These are phyloP conservation scores for Ceratobasidium sp. DNA, from an alignment of 1,284 basidiomycete genomes.

Conservation along the genomic window DNA sequence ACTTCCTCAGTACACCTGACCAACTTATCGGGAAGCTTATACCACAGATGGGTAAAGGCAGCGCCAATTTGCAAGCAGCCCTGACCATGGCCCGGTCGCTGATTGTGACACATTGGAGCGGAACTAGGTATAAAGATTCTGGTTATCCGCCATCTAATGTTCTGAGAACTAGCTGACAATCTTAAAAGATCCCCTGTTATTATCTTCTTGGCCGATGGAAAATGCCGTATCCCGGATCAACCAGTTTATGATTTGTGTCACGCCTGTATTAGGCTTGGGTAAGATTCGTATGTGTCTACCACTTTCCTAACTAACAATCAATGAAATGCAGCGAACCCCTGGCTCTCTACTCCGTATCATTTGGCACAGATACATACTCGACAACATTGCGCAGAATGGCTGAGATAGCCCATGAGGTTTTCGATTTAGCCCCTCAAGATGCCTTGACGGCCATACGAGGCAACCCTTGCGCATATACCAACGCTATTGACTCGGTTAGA, in stretches of 20 bases:
- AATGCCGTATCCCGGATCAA: slow-evolving; percentile 55
- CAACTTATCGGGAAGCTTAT: slow-evolving; percentile 56
- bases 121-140: slow-evolving; percentile 55
- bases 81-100: slow-evolving; percentile 51
- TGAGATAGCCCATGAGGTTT: slow-evolving; percentile 59
- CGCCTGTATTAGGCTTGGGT: slow-evolving; percentile 58
- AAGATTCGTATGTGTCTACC: slow-evolving; percentile 39
- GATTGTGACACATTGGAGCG: slow-evolving; percentile 61
- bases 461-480: slow-evolving; percentile 57
- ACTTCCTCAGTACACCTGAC: slow-evolving; percentile 59
- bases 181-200: slow-evolving; percentile 59
- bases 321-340: slow-evolving; percentile 56
- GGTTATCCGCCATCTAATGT: neutral
- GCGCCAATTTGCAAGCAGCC: slow-evolving; percentile 60
- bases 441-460: slow-evolving; percentile 50
- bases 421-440: slow-evolving; percentile 57
- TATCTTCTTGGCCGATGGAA: slow-evolving; percentile 67
- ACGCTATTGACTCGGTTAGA: slow-evolving; percentile 63
- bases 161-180: neutral
- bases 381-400: slow-evolving; percentile 59
- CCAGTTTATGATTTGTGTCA: slow-evolving; percentile 58
- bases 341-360: slow-evolving; percentile 65
- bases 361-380: slow-evolving; percentile 54
- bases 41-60: slow-evolving; percentile 49
- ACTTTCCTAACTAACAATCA: neutral